Base-by-base conservation (phyloP, 1,284 basidiomycete species). In the Tylopilus sp. region DNA sequence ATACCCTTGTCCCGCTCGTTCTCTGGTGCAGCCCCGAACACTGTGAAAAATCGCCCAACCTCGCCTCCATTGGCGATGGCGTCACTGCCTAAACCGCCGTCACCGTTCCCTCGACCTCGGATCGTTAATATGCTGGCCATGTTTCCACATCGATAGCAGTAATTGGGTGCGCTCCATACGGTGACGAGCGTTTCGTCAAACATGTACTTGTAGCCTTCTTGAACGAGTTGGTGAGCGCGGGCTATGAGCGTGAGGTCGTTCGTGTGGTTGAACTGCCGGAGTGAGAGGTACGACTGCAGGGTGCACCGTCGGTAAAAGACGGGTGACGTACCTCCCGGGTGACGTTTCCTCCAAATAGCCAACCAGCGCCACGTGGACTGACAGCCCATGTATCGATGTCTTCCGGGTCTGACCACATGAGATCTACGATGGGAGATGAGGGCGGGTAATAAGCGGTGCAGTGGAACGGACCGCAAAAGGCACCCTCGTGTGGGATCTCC, bases 151-250 rank as follows among this genome's bases (percentile, higher is more conserved):
- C 92, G 81, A 66, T 94, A 94, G 68, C 91, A 94, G 70, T 94
- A 99, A 71, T 99, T 99, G 17, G 96, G 96, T 26, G 96, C 96
- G 2, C 86, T 90, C 97, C 96, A 99, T 7, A 99, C 96, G 0
- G 97, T 99, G 1, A 98, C 96, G 32, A 99, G 87, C 52, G 86
- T 79, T 57, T 90, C 84, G 68, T 97, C 92, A 64, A 98, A 98
- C 94, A 98, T 97, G 72, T 95, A 89, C 73, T 98, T 98, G 79
- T 89, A 97, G 0, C 96, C 96, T 73, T 98, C 96, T 71, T 97
- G 93, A 2, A 97, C 94, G 10, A 98, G 84, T 68, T 97, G 94
- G 69, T 97, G 94, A 0, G 94, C 94, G 32, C 94, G 84, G 4
- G 94, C 94, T 61, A 97, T 94, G 26, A 97, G 81, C 2, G 74